phyloP scores from a whole-genome alignment of 768 basidiomycete species.

The Tulasnella sp. region DNA sequence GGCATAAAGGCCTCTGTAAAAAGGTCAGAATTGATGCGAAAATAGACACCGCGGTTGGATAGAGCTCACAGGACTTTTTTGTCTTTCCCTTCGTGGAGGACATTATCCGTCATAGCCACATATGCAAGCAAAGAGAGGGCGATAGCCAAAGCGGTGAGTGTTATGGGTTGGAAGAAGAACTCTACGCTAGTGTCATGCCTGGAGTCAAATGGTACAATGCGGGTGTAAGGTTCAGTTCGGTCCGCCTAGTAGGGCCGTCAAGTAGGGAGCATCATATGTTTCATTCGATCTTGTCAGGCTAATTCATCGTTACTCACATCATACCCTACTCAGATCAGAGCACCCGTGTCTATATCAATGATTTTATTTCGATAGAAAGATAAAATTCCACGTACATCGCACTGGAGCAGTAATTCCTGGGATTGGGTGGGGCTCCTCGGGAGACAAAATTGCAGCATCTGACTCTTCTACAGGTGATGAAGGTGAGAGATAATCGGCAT shows the following conservation, averaged over 20 bases:
- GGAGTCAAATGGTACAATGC: slow-evolving; percentile 74
- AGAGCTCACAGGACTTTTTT: slow-evolving; percentile 59
- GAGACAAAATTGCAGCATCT: slow-evolving; percentile 34
- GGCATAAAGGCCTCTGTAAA: slow-evolving; percentile 58
- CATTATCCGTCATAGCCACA: slow-evolving; percentile 69
- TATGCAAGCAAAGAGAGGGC: slow-evolving; percentile 62
- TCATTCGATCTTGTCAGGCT: not conserved
- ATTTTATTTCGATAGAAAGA: too few relatives aligned
- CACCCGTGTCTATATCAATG: too few relatives aligned
- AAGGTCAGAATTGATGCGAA: not conserved
- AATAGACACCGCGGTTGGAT: not conserved
- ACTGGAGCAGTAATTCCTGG: slow-evolving; percentile 37
- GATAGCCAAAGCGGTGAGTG: slow-evolving; percentile 52
- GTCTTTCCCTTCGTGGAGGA: slow-evolving; percentile 71
- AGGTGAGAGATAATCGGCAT: slow-evolving; percentile 26
- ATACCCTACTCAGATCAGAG: slow-evolving; percentile 12
- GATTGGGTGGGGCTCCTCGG: not conserved
- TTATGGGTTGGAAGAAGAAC: slow-evolving; percentile 83
- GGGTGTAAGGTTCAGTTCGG: slow-evolving; percentile 70
- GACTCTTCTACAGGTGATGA: slow-evolving; percentile 48
- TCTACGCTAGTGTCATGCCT: slow-evolving; percentile 71
- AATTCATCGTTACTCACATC: slow-evolving; percentile 12
- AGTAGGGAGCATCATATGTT: not conserved
- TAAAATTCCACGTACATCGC: slow-evolving; percentile 48
- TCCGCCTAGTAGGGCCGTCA: slow-evolving; percentile 43